These are phyloP conservation scores for Nadsonia starkeyi-henricii DNA, from an alignment of 1,139 yeast species.

Conservation along the genomic window DNA sequence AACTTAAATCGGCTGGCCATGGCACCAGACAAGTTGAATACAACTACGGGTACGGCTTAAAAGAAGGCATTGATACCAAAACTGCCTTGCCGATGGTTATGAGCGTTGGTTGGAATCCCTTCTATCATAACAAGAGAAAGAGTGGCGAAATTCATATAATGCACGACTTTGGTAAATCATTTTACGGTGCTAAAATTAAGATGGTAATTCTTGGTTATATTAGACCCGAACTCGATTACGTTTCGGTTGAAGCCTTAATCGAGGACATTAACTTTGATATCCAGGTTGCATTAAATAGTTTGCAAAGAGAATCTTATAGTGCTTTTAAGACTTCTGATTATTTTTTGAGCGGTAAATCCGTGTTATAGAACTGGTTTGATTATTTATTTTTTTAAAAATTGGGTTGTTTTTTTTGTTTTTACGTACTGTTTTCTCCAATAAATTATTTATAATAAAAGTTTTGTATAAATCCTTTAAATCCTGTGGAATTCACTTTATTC, in stretches of 20 bases:
- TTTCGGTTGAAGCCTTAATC: slow-evolving; percentile 74
- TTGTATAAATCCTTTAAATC: no score
- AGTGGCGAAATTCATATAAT: slow-evolving; percentile 79
- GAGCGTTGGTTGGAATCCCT: slow-evolving; percentile 96
- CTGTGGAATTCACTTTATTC: no score
- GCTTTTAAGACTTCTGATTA: not conserved
- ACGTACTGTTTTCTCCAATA: no score
- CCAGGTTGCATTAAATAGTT: slow-evolving; percentile 29
- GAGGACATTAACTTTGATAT: slow-evolving; percentile 77
- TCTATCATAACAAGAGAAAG: slow-evolving; percentile 61
- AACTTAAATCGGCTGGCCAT: slow-evolving; percentile 3
- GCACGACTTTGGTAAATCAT: slow-evolving; percentile 50
- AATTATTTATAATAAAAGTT: no score
- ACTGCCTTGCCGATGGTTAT: slow-evolving; percentile 71
- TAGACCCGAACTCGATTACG: slow-evolving; percentile 81
- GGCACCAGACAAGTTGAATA: slow-evolving; percentile 26
- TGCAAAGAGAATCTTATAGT: not conserved
- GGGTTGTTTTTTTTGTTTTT: no score
- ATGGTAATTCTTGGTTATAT: slow-evolving; percentile 73
- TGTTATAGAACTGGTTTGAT: no score
- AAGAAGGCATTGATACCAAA: slow-evolving; percentile 27
- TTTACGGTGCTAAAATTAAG: slow-evolving; percentile 70
- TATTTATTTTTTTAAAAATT: slow-evolving; percentile 5
- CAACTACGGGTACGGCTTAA: slow-evolving; percentile 46
- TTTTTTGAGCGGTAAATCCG: not conserved